Conservation (phyloP, 2,329 filamentous ascomycete species). For the Trichophyton simii region DNA sequence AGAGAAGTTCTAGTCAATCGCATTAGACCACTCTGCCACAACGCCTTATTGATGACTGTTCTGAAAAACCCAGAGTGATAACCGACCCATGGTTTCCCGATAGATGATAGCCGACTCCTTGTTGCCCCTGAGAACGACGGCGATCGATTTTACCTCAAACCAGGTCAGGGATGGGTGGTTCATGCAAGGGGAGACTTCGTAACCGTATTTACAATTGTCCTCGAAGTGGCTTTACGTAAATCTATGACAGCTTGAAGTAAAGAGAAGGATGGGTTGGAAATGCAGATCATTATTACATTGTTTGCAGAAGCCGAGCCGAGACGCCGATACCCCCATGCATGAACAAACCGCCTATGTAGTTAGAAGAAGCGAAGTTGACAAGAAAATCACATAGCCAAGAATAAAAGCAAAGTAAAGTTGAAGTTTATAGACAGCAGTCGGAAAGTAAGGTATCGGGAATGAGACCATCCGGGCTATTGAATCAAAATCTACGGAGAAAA, state of each 20-base stretch:
- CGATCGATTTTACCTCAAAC: background rate
- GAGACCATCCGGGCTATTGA: no score
- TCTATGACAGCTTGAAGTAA: background rate
- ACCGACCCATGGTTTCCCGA: background rate
- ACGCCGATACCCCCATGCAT: background rate
- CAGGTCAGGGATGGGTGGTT: background rate
- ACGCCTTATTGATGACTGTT: background rate
- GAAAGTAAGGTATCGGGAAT: no score
- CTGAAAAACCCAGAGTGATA: background rate
- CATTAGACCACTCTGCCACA: conserved; percentile 8
- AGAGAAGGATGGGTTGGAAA: background rate
- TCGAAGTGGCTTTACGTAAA: background rate
- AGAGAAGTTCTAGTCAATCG: conserved; percentile 5
- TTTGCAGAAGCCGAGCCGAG: background rate
- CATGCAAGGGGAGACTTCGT: background rate
- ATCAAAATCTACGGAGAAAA: background rate
- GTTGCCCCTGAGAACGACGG: no score
- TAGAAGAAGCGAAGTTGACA: background rate
- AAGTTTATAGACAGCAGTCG: no score
- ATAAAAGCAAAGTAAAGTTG: background rate
- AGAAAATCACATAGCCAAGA: background rate
- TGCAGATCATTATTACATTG: background rate
- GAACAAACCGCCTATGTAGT: background rate
- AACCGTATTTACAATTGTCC: background rate
- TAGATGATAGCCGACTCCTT: no score